Evolutionary conservation across 2,329 filamentous ascomycete species (phyloP).

Genomic region (Parascedosporium putredinis): DNA sequence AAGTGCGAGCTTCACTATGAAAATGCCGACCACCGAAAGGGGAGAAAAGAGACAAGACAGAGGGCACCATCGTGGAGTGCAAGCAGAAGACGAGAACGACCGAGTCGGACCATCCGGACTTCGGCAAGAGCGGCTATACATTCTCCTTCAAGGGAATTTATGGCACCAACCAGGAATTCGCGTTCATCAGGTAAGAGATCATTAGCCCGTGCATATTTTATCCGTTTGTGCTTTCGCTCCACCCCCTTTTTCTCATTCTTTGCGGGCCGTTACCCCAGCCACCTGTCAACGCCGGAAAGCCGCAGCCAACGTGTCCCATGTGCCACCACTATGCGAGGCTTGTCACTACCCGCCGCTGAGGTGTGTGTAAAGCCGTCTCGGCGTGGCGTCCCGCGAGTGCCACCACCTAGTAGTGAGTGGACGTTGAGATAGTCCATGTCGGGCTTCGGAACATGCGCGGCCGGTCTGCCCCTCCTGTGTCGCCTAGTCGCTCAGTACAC

Average conservation of each 20-base stretch:
- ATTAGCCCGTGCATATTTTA: constrained; percentile 6
- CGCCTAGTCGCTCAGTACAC: background rate
- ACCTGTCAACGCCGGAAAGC: background rate
- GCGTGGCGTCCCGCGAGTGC: too few relatives aligned
- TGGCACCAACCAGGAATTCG: constrained; percentile 57
- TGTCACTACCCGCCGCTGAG: background rate
- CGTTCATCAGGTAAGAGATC: constrained; percentile 57
- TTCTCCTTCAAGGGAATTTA: constrained; percentile 48
- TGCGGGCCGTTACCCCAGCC: background rate
- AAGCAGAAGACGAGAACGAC: constrained; percentile 47
- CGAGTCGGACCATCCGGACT: constrained; percentile 54
- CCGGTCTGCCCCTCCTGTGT: too few relatives aligned
- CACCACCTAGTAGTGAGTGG: too few relatives aligned
- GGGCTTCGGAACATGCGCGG: too few relatives aligned
- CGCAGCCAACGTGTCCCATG: background rate
- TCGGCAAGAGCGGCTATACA: constrained; percentile 38
- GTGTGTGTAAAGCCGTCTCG: background rate
- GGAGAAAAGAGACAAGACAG: constrained; percentile 18
- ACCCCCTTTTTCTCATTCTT: background rate
- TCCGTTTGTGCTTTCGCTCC: background rate
- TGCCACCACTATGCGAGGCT: background rate
- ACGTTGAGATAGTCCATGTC: too few relatives aligned
- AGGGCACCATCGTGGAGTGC: constrained; percentile 34
- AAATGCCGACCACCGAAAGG: constrained; percentile 28
- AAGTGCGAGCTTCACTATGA: constrained; percentile 77